A percentile compares a stretch with the other conserved stretches of the same genome.
Evolutionary conservation across 1,284 basidiomycete species (phyloP).

Genomic region (Ustilago vetiveriae): DNA sequence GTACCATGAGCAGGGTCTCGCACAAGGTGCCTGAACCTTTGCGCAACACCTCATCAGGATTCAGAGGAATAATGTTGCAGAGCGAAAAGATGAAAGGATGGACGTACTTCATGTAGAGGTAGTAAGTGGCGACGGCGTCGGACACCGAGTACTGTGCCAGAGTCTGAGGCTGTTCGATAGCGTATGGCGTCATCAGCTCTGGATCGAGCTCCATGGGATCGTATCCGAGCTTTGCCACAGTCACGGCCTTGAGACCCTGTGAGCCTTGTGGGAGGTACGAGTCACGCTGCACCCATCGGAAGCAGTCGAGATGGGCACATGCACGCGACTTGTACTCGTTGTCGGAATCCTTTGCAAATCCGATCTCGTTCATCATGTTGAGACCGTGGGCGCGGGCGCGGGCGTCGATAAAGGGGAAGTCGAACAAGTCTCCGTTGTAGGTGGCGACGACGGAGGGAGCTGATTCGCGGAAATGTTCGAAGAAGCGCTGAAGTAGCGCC

Average conservation of each 20-base stretch:
- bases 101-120: slow-evolving; percentile 99
- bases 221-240: slow-evolving; percentile 95
- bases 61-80: slow-evolving; percentile 98
- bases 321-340: slow-evolving; percentile 93
- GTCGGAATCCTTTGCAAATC: slow-evolving; percentile 89
- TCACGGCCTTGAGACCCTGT: slow-evolving; percentile 98
- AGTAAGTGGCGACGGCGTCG: slow-evolving; percentile 99
- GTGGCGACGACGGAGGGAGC: slow-evolving; percentile 97
- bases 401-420: slow-evolving; percentile 96
- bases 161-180: slow-evolving; percentile 91
- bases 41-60: slow-evolving; percentile 93
- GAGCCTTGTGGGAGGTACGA: slow-evolving; percentile 99
- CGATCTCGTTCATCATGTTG: slow-evolving; percentile 94
- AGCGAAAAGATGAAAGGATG: slow-evolving; percentile 99
- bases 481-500: slow-evolving; percentile 77
- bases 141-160: slow-evolving; percentile 99
- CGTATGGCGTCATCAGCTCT: slow-evolving; percentile 99
- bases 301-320: slow-evolving; percentile 99
- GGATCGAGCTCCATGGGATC: slow-evolving; percentile 97
- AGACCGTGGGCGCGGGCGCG: slow-evolving; percentile 88
- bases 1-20: slow-evolving; percentile 98
- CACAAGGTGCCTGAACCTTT: slow-evolving; percentile 97
- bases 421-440: slow-evolving; percentile 99
- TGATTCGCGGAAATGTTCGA: slow-evolving; percentile 89
- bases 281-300: slow-evolving; percentile 99